A percentile compares a stretch with the other conserved stretches of the same genome.
These are phyloP conservation scores for Cadophora sp. DNA, from an alignment of 2,329 filamentous ascomycete species.

Conservation along the genomic window DNA sequence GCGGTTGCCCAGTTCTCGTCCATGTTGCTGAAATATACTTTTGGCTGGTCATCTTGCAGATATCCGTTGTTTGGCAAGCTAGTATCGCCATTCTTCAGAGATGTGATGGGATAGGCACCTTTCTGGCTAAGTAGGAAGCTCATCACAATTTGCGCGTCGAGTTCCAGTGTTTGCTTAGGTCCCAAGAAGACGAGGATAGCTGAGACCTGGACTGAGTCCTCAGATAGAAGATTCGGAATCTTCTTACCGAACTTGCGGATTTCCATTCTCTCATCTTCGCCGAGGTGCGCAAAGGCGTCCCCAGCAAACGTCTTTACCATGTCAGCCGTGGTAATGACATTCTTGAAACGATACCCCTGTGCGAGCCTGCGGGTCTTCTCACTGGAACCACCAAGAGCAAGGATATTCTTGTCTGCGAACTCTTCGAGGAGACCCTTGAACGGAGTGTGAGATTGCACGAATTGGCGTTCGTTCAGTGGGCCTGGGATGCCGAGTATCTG, in stretches of 20 bases:
- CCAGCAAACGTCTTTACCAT: constrained; percentile 7
- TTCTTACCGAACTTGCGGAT: background rate
- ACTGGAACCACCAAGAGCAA: constrained; percentile 67
- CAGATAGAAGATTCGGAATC: background rate
- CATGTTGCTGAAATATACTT: constrained; percentile 20
- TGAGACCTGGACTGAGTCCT: constrained; percentile 52
- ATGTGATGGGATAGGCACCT: constrained; percentile 66
- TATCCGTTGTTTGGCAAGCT: constrained; percentile 43
- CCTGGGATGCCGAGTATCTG: constrained; percentile 56
- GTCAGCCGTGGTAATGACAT: constrained; percentile 19
- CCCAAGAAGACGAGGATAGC: constrained; percentile 46
- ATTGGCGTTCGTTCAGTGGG: constrained; percentile 53
- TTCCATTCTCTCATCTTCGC: background rate
- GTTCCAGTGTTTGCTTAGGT: constrained; percentile 57
- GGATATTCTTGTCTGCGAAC: constrained; percentile 72
- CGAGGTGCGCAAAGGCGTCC: constrained; percentile 12
- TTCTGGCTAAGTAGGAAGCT: constrained; percentile 71
- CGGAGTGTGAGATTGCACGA: constrained; percentile 77
- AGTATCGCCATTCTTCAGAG: constrained; percentile 39
- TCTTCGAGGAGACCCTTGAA: constrained; percentile 68
- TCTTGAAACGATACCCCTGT: constrained; percentile 18
- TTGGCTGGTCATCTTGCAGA: constrained; percentile 20
- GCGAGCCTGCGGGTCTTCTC: constrained; percentile 69
- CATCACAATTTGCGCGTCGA: constrained; percentile 65
- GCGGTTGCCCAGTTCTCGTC: constrained; percentile 18